These are phyloP conservation scores for Pluteus cervinus DNA, from an alignment of 768 basidiomycete genomes.

Conservation along the genomic window DNA sequence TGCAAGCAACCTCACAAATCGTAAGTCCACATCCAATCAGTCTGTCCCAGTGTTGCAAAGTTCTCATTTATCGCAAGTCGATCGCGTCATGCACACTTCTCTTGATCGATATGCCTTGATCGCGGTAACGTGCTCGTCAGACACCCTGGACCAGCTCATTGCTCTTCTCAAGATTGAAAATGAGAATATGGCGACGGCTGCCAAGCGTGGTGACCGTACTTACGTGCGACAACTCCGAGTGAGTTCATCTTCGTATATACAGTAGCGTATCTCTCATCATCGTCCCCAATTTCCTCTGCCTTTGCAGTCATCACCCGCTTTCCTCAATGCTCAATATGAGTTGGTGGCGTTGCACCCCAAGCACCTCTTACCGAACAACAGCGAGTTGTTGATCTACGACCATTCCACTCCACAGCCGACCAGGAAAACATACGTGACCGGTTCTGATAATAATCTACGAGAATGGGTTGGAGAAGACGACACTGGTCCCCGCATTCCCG, in stretches of 20 bases:
- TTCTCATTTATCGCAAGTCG: too few relatives aligned
- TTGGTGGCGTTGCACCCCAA: slow-evolving; percentile 13
- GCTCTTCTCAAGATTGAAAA: slow-evolving; percentile 14
- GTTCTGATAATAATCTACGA: slow-evolving; percentile 11
- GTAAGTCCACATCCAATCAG: too few relatives aligned
- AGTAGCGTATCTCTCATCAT: too few relatives aligned
- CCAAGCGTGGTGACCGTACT: too few relatives aligned
- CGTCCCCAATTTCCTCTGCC: too few relatives aligned
- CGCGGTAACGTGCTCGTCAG: slow-evolving; percentile 11
- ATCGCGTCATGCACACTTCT: slow-evolving; percentile 11
- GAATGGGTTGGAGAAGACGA: slow-evolving; percentile 7
- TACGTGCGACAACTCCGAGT: too few relatives aligned
- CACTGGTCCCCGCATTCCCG: slow-evolving; percentile 13
- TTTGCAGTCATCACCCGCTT: slow-evolving; percentile 7
- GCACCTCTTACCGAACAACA: slow-evolving; percentile 15
- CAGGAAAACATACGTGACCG: slow-evolving; percentile 8
- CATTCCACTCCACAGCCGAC: slow-evolving; percentile 7
- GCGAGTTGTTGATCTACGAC: slow-evolving; percentile 10
- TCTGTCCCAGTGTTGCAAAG: too few relatives aligned
- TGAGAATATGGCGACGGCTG: slow-evolving; percentile 9
- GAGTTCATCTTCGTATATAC: too few relatives aligned
- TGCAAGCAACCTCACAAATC: too few relatives aligned
- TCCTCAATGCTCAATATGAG: slow-evolving; percentile 12
- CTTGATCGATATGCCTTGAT: slow-evolving; percentile 14
- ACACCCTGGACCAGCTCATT: slow-evolving; percentile 12